Evolutionary conservation across 129 eudicot genomes (phyloP), one percentile per base, ranked within the genome.

Genomic region (Flaveria brownii): DNA sequence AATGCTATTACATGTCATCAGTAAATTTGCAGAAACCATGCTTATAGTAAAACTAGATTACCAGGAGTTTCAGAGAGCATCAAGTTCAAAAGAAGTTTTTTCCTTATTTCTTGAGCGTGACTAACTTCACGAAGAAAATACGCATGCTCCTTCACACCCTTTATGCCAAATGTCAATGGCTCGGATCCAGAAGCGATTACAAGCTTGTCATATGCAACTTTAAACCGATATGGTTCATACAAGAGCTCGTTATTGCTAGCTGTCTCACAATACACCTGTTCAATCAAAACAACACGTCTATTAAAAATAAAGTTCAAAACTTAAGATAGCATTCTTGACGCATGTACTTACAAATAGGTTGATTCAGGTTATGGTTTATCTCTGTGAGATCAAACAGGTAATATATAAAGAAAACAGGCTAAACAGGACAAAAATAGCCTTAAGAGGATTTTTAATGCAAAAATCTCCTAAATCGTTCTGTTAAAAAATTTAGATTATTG

Each of bases 21-120:
- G 42, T 59, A 50, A 33, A 33, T 52, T 23, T n/a, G 6, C 14
- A 25, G 22, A 72, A 61, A 39, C 1, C 12, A n/a, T 30, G 72
- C 54, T 56, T 30, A 67, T 15, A 42, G 17, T 73, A 43, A 65
- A 56, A 16, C 72, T 16, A 28, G 22, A 36, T 74, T 65, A 92
- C 98, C 98, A 80, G 98, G 98, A 77, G 82, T 87, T 78, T 91
- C 80, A 50, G 97, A 93, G 52, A 91, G 86, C 97, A 93, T 91
- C 65, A 91, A 85, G 82, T 93, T 93, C 57, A 87, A 77, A 25
- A 91, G 93, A 79, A 93, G 93, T 57, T 70, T 87, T 77, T 86
- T 85, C 82, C 98, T 82, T 68, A 93, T 91, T 76, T 88, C 96
- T 80, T 93, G 98, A 60, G 98, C 98, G 42, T 93, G 96, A 86